Evolutionary conservation across 306 rosid species (phyloP).

Genomic region (Bauhinia variegata): DNA sequence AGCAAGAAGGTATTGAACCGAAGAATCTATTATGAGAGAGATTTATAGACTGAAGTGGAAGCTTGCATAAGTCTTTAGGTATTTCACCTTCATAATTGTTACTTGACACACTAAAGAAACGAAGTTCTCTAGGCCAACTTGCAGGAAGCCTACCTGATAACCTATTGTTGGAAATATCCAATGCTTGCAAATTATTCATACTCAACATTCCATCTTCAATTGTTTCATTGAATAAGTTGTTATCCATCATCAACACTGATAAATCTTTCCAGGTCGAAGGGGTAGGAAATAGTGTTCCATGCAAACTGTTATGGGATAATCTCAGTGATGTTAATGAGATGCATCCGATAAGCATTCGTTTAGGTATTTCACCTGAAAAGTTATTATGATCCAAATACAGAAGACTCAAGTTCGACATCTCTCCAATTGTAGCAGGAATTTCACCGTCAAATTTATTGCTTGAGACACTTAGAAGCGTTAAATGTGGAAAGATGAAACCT

Average conservation of each 20-base stretch:
- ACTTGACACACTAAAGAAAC: neutral
- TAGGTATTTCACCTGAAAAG: neutral
- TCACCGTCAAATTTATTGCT: constrained; percentile 5
- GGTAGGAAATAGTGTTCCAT: neutral
- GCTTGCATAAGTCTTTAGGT: neutral
- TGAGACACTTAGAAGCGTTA: neutral
- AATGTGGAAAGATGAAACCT: constrained; percentile 2
- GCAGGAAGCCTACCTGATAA: neutral
- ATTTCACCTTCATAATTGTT: neutral
- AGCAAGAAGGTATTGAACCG: neutral
- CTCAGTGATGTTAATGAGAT: neutral
- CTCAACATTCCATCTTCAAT: neutral
- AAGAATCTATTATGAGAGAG: neutral
- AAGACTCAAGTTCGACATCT: neutral
- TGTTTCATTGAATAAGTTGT: neutral
- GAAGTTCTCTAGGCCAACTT: neutral
- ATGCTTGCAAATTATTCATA: neutral
- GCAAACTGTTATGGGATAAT: constrained; percentile 12
- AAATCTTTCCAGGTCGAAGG: neutral
- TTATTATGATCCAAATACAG: constrained; percentile 9
- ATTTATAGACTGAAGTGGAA: too few relatives aligned
- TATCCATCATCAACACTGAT: neutral
- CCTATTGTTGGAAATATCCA: neutral
- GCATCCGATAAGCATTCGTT: neutral
- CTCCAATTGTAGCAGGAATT: constrained; percentile 22